Evolutionary conservation across 495 filamentous ascomycete genomes (phyloP), one percentile per base, ranked within the genome.

Genomic region (Saxophila tyrrhenica): DNA sequence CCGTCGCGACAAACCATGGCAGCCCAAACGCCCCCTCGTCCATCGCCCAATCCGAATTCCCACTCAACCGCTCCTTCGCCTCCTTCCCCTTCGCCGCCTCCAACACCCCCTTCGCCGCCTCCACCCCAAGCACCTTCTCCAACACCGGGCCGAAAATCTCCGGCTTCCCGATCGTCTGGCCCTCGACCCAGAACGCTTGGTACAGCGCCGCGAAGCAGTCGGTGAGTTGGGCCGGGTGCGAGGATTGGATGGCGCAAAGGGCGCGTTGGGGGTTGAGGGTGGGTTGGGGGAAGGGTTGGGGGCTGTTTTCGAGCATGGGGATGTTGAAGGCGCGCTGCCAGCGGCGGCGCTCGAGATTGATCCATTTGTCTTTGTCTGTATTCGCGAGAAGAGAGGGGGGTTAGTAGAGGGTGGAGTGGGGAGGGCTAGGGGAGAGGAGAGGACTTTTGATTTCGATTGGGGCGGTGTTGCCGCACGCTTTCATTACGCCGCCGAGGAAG

Each of bases 361-460:
- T 79, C 76, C 78, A 89, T 57, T 71, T 70, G 61, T 77, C 78
- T 65, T 89, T 87, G 69, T 89, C 81, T 86, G 55, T 1, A n/a
- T n/a, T n/a, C n/a, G n/a, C n/a, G n/a, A 32, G 24, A 25, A 3
- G 35, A 3, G 51, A 39, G 19, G 47, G 29, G 9, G 38, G 21
- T 23, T 48, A 53, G 38, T 48, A 42, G 19, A 20, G 3, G 23
- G 24, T 8, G 42, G 10, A 15, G 15, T 13, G 5, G 17, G 22
- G 15, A 39, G 23, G 32, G 9, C 29, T 29, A 44, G 52, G 25
- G 20, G 51, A 51, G 9, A 7, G 19, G 19, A 21, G 24, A 3
- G 45, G 65, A 85, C 83, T 87, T 64, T 83, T 86, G 68, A 87
- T 79, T 17, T 73, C 65, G 32, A 87, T 70, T 0, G 85, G 85